Conservation (phyloP, 2,329 filamentous ascomycete genomes). For the Pseudocercospora fuligena region DNA sequence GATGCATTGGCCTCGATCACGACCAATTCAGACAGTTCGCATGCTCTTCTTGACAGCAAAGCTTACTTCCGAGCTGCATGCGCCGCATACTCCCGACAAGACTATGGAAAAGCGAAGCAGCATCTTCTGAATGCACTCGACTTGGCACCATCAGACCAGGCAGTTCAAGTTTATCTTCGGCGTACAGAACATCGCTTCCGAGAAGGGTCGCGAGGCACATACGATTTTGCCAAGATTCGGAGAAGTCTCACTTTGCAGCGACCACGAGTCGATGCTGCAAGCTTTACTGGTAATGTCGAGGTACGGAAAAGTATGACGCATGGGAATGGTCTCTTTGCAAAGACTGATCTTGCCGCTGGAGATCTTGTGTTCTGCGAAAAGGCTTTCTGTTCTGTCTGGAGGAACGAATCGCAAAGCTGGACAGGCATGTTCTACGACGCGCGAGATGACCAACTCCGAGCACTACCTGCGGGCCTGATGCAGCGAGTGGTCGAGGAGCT, state of each 20-base stretch:
- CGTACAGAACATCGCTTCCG: conserved; percentile 23
- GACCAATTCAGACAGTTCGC: conserved; percentile 13
- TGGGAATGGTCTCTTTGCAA: conserved; percentile 52
- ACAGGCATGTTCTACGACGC: conserved; percentile 52
- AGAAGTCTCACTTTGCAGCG: conserved; percentile 9
- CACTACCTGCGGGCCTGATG: conserved; percentile 29
- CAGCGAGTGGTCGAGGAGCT: conserved; percentile 46
- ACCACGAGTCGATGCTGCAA: conserved; percentile 29
- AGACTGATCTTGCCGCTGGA: conserved; percentile 43
- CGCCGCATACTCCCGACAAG: conserved; percentile 32
- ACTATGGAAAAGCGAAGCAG: conserved; percentile 22
- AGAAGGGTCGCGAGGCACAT: conserved; percentile 29
- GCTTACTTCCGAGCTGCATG: conserved; percentile 35
- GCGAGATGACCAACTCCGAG: conserved; percentile 30
- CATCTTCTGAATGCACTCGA: conserved; percentile 17
- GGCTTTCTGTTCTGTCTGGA: conserved; percentile 28
- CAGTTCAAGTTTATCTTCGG: conserved; percentile 16
- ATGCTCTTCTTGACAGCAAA: conserved; percentile 26
- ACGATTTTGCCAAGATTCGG: conserved; percentile 32
- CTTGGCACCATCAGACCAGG: conserved; percentile 25
- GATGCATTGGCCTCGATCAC: conserved; percentile 23
- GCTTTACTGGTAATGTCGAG: conserved; percentile 19
- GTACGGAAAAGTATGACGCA: conserved; percentile 34
- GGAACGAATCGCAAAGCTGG: conserved; percentile 39
- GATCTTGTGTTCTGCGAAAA: conserved; percentile 49